These are phyloP conservation scores for Dothideomycetes sp. DNA, from an alignment of 2,329 filamentous ascomycete species.

Conservation along the genomic window DNA sequence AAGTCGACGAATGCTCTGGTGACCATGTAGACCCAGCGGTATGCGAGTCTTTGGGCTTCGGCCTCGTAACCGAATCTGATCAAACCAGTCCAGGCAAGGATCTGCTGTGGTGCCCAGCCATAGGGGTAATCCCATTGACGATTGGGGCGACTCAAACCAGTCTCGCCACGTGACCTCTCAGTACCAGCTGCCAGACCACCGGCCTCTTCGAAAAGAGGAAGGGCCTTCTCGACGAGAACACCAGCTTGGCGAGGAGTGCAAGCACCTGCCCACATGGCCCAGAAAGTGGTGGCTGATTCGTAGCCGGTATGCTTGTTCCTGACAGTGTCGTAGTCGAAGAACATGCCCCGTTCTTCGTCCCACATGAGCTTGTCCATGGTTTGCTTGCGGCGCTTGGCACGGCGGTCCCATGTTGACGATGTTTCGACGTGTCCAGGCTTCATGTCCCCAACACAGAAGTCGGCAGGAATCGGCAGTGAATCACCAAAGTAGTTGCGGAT, in stretches of 20 bases:
- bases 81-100: constrained; percentile 90
- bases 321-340: constrained; percentile 90
- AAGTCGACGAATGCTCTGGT: constrained; percentile 97
- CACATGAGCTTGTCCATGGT: constrained; percentile 89
- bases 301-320: constrained; percentile 74
- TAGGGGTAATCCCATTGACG: constrained; percentile 98
- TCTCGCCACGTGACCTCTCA: constrained; percentile 71
- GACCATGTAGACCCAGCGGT: constrained; percentile 98
- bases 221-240: constrained; percentile 65
- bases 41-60: constrained; percentile 80
- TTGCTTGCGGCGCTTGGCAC: constrained; percentile 72
- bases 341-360: constrained; percentile 89
- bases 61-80: constrained; percentile 85
- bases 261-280: constrained; percentile 93
- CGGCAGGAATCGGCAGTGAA: constrained; percentile 67
- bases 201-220: constrained; percentile 79
- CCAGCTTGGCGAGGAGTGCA: constrained; percentile 80
- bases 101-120: constrained; percentile 97
- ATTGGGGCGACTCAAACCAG: constrained; percentile 78
- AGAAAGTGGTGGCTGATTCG: constrained; percentile 89
- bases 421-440: constrained; percentile 63
- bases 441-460: constrained; percentile 63
- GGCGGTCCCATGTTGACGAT: constrained; percentile 82
- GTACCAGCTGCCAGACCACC: constrained; percentile 87
- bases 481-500: constrained; percentile 82